Evolutionary conservation across 192 early-diverging fungal genomes (phyloP).

Genomic region (Linnemannia elongata): DNA sequence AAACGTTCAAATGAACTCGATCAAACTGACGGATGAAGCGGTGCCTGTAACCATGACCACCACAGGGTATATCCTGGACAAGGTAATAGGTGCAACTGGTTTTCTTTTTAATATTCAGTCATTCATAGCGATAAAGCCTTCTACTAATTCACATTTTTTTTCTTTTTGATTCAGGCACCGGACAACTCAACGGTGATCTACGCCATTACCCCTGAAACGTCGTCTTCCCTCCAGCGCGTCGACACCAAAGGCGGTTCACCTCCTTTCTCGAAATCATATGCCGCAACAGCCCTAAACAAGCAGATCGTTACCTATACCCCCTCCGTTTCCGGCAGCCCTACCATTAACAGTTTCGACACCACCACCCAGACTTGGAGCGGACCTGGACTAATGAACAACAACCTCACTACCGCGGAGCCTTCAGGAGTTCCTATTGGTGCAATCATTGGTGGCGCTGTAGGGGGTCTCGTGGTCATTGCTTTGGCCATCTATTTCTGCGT

Average conservation of each 20-base stretch:
- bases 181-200: not conserved
- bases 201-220: not conserved
- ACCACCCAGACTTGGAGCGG: not conserved
- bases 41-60: not conserved
- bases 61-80: not conserved
- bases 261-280: not conserved
- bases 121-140: not conserved
- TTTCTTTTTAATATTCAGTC: not conserved
- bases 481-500: not conserved
- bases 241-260: not conserved
- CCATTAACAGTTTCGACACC: not conserved
- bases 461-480: not conserved
- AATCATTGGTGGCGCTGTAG: not conserved
- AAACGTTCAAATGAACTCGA: not conserved
- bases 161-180: not conserved
- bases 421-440: not conserved
- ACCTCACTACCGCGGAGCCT: not conserved
- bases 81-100: not conserved
- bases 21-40: not conserved
- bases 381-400: not conserved
- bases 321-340: not conserved
- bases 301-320: not conserved
- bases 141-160: not conserved
- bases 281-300: not conserved
- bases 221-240: not conserved